Evolutionary conservation across 2,329 filamentous ascomycete species (phyloP).

Genomic region (Scortechinia acanthostroma): DNA sequence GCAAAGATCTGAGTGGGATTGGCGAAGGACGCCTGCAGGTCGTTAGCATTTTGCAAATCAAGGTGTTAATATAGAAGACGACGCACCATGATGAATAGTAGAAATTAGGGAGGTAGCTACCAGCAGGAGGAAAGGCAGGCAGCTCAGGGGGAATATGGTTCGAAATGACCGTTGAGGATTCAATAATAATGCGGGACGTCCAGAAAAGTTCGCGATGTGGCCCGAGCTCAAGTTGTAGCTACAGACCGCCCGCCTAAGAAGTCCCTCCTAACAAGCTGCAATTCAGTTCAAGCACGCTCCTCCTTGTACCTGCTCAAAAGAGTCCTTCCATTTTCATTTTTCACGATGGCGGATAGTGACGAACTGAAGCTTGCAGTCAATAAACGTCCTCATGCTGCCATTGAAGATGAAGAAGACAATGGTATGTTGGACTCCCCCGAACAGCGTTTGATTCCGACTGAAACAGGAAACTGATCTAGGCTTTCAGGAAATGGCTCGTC

Average conservation of each 20-base stretch:
- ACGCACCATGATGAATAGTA: background rate
- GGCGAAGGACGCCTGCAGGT: constrained; percentile 38
- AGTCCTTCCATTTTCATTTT: no score
- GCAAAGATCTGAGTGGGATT: constrained; percentile 97
- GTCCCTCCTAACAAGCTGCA: no score
- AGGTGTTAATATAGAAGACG: no score
- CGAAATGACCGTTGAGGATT: no score
- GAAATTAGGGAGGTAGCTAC: background rate
- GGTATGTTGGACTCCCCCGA: background rate
- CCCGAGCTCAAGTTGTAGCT: no score
- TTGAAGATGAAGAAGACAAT: background rate
- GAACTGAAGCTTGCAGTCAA: no score
- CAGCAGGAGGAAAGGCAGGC: background rate
- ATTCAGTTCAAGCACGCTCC: no score
- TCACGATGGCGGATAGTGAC: no score
- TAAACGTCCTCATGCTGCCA: background rate
- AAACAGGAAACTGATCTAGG: background rate
- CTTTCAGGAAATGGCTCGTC: background rate
- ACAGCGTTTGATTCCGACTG: background rate
- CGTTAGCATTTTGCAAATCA: background rate
- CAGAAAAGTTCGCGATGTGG: background rate
- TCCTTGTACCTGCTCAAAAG: no score
- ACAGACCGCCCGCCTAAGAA: no score
- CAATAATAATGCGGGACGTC: background rate
- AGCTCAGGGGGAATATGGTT: background rate